Evolutionary conservation across 2,329 filamentous ascomycete species (phyloP), one percentile per base, ranked within the genome.

Genomic region (Fusarium foetens): DNA sequence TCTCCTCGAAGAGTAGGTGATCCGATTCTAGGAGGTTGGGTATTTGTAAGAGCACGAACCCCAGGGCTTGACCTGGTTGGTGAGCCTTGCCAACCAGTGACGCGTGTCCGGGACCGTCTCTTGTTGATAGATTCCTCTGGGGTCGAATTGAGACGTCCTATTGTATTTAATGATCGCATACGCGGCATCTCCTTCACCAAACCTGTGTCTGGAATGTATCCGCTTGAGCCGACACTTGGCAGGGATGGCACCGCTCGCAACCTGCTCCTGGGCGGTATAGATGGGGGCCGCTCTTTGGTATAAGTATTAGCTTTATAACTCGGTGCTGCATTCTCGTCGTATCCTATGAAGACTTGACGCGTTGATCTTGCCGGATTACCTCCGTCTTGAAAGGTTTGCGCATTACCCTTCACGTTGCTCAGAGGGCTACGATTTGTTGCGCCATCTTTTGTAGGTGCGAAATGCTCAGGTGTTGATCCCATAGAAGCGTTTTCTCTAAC

Each of bases 401-500:
- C 33, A 27, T 74, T 75, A 10, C 58, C 72, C 27, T 68, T 60
- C 2, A 71, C 41, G 2, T 36, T 57, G 23, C 60, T 58, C 21
- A 77, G 41, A 31, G 75, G 75, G 11, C 41, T 66, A 8, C 69
- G 66, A 7, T 61, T 43, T 5, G 54, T 25, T 16, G 27, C 21
- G 6, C 54, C 36, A 27, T 55, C 41, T 13, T 27, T 52, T 25
- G 36, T 29, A 10, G 51, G 29, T 41, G 38, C 43, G 31, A 41
- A 31, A n/a, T 31, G 21, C 38, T 77, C 73, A 1, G 63, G 72
- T 13, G 80, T 71, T 5, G 81, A 79, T 11, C 84, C 83, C 55
- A 88, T 87, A 45, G 88, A 86, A 3, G 87, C 85, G 13, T 77
- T 73, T 75, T 89, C 87, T 42, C 86, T 82, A 23, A 87, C 75